Evolutionary conservation across 352 stramenopile species (phyloP), one percentile per base, ranked within the genome.

Genomic region (Globisporangium splendens): DNA sequence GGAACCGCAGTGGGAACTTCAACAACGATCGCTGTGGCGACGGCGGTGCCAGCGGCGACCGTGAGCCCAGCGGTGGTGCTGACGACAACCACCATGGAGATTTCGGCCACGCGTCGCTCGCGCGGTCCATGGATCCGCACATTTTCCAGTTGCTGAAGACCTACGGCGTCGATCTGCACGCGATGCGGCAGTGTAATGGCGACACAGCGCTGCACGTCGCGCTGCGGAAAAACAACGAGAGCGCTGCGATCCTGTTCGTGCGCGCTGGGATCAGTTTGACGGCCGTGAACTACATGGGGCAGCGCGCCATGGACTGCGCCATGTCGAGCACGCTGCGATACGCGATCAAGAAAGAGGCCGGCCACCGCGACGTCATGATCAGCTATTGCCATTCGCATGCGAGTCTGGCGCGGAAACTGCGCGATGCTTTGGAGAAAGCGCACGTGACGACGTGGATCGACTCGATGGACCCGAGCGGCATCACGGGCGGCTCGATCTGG

Each of bases 371-470:
- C 51, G 84, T 94, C 8, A 94, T 94, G 84, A 94, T 94, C 54
- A 94, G 84, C 46, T 94, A 94, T 59, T 89, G 78, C 48, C 84
- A 94, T 41, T 84, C 84, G n/a, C 84, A 94, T 47, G 65, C 75
- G 15, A 56, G 66, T 6, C 65, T 94, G 48, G 84, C 84, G 17
- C 70, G 72, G 7, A 86, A 89, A 44, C 56, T 94, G 18, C 80
- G 84, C 38, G 75, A 91, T 35, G 73, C 77, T 6, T 51, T 94
- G 21, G 84, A 94, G 57, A 68, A 69, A 1, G 77, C 83, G 5
- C 78, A 86, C 48, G 72, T 94, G 17, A 94, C 84, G 18, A 94
- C 84, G 24, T 94, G 84, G 84, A 94, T 94, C 48, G 84, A 94
- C 54, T 79, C 79, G 8, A 91, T 94, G 82, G 81, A 89, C 7